phyloP scores from a whole-genome alignment of 1,284 basidiomycete genomes.

The Ganoderma boninense region DNA sequence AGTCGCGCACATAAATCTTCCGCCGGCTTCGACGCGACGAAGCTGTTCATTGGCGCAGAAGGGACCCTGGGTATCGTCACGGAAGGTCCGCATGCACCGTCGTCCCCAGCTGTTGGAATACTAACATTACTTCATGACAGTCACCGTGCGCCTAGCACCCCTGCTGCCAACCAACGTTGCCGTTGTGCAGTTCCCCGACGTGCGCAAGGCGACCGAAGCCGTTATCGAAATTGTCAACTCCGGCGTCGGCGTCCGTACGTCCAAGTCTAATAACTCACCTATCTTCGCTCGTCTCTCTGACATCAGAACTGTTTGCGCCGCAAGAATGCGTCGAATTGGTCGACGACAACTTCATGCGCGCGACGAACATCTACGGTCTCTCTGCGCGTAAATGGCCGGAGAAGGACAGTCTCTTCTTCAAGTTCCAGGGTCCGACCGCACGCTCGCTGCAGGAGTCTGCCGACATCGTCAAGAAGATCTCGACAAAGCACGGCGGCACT shows the following conservation, averaged over 20 bases:
- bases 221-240: conserved; percentile 80
- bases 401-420: conserved; percentile 85
- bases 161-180: conserved; percentile 81
- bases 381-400: conserved; percentile 70
- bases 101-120: no score
- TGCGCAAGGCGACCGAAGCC: conserved; percentile 74
- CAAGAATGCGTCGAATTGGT: conserved; percentile 79
- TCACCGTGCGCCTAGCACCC: conserved; percentile 84
- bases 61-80: conserved; percentile 94
- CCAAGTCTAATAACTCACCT: not conserved
- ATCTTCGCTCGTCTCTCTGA: not conserved
- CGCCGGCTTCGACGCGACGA: conserved; percentile 91
- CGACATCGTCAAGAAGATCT: conserved; percentile 62
- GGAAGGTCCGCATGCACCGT: conserved; percentile 64
- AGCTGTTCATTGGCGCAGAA: conserved; percentile 94
- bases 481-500: conserved; percentile 71
- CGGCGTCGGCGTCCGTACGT: conserved; percentile 54
- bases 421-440: conserved; percentile 80
- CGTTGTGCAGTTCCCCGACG: conserved; percentile 73
- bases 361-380: conserved; percentile 72
- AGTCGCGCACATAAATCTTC: conserved; percentile 88
- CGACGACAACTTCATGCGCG: conserved; percentile 75
- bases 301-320: not conserved
- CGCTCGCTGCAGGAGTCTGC: conserved; percentile 72
- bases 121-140: conserved; percentile 43